Base-by-base conservation (phyloP, 164 flowering plant genomes). In the Litsea cubeba region DNA sequence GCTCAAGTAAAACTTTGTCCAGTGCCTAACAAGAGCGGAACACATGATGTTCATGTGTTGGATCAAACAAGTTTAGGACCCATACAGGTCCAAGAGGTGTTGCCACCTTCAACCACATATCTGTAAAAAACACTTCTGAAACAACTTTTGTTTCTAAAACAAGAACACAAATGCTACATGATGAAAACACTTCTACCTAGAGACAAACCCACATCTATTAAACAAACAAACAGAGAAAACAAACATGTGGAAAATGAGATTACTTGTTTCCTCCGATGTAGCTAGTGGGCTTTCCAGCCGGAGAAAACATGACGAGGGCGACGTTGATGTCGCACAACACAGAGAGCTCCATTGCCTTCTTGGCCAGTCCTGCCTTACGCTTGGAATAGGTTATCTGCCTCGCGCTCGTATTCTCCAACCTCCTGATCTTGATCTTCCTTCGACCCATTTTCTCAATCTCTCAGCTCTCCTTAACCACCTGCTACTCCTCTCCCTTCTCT, bases 231-330 rank as follows among this genome's bases (percentile, higher is more conserved):
- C 6, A 54, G 7, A 54, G 17, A 20, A 3, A 54, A 12, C 6
- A 17, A 5, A 40, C 46, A 40, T 8, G 46, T 40, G 60, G 17
- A 5, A 54, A 54, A 54, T 12, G n/a, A 2, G 23, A 63, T 32
- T 66, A 93, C 98, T 96, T 90, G 78, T 79, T 86, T n/a, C 82
- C 86, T 51, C 98, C 98, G 66, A 79, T 79, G 75, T 86, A 87
- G 69, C 88, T n/a, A 1, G 93, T 86, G 57, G 94, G 88, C 81
- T 81, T 88, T 70, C 92, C 96, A 0, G 88, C 83, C 0, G 96
- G 95, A 68, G 98, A 93, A 79, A 93, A 91, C 96, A 91, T 90
- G 66, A 93, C 86, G 51, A 93, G 92, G 73, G 86, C 71, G 50
- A 91, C 81, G 46, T 90, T 89, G 30, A 91, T 88, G 74, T 91